Base-by-base conservation (phyloP, 305 asterid species). In the Euphrasia arctica region DNA sequence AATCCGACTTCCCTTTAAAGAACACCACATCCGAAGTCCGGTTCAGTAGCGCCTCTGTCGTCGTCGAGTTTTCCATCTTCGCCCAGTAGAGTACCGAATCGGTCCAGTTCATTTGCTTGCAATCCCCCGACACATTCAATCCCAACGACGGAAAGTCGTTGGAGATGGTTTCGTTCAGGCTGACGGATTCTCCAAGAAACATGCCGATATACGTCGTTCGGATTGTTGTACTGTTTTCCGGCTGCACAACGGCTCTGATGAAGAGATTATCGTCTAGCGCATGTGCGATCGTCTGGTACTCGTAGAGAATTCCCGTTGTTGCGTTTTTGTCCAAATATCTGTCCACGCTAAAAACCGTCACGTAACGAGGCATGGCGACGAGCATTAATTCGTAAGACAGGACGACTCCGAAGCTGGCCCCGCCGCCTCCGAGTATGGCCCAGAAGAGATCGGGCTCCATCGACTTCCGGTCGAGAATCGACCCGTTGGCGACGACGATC, bases 1-100 rank as follows among this genome's bases (percentile, higher is more conserved):
- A 85, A 62, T 85, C 91, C 3, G 91, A 82, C 77, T 82, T 85
- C 6, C 86, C 74, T 56, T 80, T 85, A 47, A 78, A 6, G 79
- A 78, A 82, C 5, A 72, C 71, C 36, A 78, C 71, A 2, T 76
- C 74, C 0, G 88, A 81, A 3, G 5, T 42, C 34, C 88, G 47
- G 29, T 1, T 59, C 0, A 78, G 75, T 25, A 84, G 25, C 0
- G 63, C 80, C 0, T 12, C 1, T 0, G 82, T 81, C 1, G 82
- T 81, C 1, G n/a, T 18, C 22, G 22, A 47, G 48, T 78, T 79
- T 63, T 74, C 82, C 65, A 57, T 66, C 31, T 75, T 75, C 1
- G 56, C 76, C 91, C 91, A 85, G 60, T n/a, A 76, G 0, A 85
- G 80, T 2, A 80, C 83, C 0, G 91, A 79, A 0, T 80, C 42